Percentiles rank a stretch among this genome's conserved stretches.
These are phyloP conservation scores for Globisporangium echinulatum DNA, from an alignment of 352 stramenopile species.

Conservation along the genomic window DNA sequence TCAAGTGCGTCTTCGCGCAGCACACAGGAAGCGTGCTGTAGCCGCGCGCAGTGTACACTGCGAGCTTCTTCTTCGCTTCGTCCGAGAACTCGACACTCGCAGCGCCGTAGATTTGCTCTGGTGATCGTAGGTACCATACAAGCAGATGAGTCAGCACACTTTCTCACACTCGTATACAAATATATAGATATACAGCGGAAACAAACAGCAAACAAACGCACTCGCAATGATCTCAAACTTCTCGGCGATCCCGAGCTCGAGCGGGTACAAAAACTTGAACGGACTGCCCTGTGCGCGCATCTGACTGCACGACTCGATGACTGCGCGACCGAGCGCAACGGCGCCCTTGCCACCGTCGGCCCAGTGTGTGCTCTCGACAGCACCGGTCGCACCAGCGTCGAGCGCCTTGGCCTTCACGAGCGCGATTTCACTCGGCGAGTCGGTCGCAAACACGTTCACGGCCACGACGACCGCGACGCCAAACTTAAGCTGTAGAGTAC, in stretches of 20 bases:
- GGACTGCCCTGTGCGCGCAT: slow-evolving; percentile 62
- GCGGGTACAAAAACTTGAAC: slow-evolving; percentile 96
- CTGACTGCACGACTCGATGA: slow-evolving; percentile 86
- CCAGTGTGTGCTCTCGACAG: slow-evolving; percentile 92
- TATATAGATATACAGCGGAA: neutral
- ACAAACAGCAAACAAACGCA: slow-evolving; percentile 86
- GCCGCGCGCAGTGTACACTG: slow-evolving; percentile 79
- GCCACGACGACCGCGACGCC: slow-evolving; percentile 95
- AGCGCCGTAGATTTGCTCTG: slow-evolving; percentile 96
- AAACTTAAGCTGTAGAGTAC: slow-evolving; percentile 67
- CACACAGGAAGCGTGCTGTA: slow-evolving; percentile 89
- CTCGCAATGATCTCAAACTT: slow-evolving; percentile 96
- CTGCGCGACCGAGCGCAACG: slow-evolving; percentile 87
- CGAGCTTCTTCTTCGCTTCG: slow-evolving; percentile 91
- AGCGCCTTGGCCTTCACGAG: slow-evolving; percentile 88
- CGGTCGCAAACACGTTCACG: slow-evolving; percentile 81
- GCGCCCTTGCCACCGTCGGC: slow-evolving; percentile 80
- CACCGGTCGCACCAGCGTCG: slow-evolving; percentile 92
- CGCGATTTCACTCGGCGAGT: slow-evolving; percentile 88
- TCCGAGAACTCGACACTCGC: slow-evolving; percentile 93
- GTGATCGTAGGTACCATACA: neutral
- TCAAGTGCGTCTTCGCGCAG: slow-evolving; percentile 99
- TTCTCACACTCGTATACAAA: too few species aligned
- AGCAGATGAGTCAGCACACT: too few species aligned
- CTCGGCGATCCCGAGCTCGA: slow-evolving; percentile 87